Evolutionary conservation across 2,329 filamentous ascomycete species (phyloP).

Genomic region (Rutstroemia sydowiana): DNA sequence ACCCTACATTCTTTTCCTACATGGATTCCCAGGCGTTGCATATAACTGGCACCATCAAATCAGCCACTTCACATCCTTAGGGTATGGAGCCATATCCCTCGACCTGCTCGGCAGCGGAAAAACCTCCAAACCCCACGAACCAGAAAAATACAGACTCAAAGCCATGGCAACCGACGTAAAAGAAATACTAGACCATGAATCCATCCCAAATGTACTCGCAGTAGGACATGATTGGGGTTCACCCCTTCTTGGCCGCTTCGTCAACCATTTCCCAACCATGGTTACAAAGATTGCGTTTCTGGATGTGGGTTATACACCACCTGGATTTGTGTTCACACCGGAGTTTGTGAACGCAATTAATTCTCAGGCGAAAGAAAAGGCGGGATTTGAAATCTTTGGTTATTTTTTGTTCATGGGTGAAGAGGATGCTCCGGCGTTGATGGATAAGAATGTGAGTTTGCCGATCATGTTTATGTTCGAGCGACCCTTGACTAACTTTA

Average conservation of each 20-base stretch:
- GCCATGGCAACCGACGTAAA: conserved; percentile 30
- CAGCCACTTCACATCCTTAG: conserved; percentile 22
- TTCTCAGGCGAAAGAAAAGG: conserved; percentile 2
- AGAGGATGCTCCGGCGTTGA: conserved; percentile 7
- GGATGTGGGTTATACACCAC: conserved; percentile 12
- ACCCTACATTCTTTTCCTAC: conserved; percentile 36
- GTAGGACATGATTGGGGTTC: conserved; percentile 25
- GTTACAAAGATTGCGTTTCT: conserved; percentile 17
- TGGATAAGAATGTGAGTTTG: conserved; percentile 16
- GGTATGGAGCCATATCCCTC: conserved; percentile 37
- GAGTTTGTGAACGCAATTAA: conserved; percentile 13
- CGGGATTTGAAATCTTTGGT: conserved; percentile 17
- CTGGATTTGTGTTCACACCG: not conserved
- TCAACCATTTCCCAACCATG: conserved; percentile 9
- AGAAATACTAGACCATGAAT: conserved; percentile 29
- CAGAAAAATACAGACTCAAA: conserved; percentile 23
- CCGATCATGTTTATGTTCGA: not conserved
- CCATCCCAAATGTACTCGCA: conserved; percentile 10
- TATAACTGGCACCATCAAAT: conserved; percentile 34
- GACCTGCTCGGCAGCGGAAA: conserved; percentile 37
- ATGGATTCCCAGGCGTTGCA: conserved; percentile 41
- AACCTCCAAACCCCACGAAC: conserved; percentile 27
- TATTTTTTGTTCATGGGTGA: conserved; percentile 17
- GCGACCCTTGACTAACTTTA: not conserved
- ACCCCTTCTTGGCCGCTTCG: conserved; percentile 14